phyloP scores from a whole-genome alignment of 1,139 yeast species.

The Trichomonascaceae sp. region DNA sequence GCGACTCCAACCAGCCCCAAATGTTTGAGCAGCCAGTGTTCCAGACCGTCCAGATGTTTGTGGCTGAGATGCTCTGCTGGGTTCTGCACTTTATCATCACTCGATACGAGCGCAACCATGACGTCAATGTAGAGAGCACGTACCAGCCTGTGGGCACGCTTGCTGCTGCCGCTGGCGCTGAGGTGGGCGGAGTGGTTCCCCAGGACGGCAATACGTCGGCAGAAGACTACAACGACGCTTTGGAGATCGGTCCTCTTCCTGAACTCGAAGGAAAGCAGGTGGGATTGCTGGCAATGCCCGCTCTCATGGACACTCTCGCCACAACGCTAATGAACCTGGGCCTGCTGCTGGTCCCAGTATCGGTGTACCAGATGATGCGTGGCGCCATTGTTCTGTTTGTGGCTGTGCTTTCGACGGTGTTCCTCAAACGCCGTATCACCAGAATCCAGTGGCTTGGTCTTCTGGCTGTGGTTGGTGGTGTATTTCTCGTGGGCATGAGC shows the following conservation, averaged over 20 bases:
- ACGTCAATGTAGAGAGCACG: neutral
- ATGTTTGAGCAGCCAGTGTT: conserved; percentile 67
- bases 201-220: neutral
- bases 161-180: neutral
- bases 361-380: conserved; percentile 74
- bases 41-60: conserved; percentile 71
- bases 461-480: conserved; percentile 48
- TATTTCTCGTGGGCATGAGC: conserved; percentile 60
- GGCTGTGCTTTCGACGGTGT: conserved; percentile 55
- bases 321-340: conserved; percentile 74
- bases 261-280: conserved; percentile 19
- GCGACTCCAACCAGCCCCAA: conserved; percentile 31
- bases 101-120: neutral
- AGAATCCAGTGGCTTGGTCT: conserved; percentile 60
- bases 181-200: conserved; percentile 2
- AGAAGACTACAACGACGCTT: conserved; percentile 4
- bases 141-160: neutral
- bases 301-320: conserved; percentile 58
- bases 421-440: conserved; percentile 43
- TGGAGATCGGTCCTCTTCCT: conserved; percentile 1
- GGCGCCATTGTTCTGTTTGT: conserved; percentile 71
- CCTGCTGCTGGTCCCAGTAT: conserved; percentile 62
- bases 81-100: conserved; percentile 22
- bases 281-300: conserved; percentile 41
- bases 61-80: conserved; percentile 52